phyloP scores from a whole-genome alignment of 2,329 filamentous ascomycete species.

The Cyphellophora attinorum region DNA sequence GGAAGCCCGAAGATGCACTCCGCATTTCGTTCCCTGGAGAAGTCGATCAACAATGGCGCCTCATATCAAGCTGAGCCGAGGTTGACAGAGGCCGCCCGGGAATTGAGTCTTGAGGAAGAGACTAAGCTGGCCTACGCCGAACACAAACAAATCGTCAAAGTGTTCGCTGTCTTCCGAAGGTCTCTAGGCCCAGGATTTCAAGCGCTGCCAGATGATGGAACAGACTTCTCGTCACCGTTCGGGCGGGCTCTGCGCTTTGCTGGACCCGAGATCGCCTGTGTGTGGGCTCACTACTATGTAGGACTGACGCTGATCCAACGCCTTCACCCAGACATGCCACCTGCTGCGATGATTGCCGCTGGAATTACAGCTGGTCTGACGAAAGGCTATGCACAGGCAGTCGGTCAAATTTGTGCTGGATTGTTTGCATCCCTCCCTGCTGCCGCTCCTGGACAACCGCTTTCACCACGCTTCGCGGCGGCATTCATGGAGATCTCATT shows the following conservation, averaged over 20 bases:
- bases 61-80: no score
- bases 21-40: slow-evolving; percentile 44
- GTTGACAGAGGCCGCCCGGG: slow-evolving; percentile 25
- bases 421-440: slow-evolving; percentile 30
- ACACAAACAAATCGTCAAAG: slow-evolving; percentile 51
- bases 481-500: slow-evolving; percentile 76
- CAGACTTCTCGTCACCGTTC: slow-evolving; percentile 62
- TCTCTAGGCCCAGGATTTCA: slow-evolving; percentile 67
- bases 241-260: slow-evolving; percentile 72
- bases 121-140: slow-evolving; percentile 64
- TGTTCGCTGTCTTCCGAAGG: slow-evolving; percentile 36
- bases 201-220: slow-evolving; percentile 57
- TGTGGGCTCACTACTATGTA: slow-evolving; percentile 85
- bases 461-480: slow-evolving; percentile 70
- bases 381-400: slow-evolving; percentile 57
- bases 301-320: slow-evolving; percentile 73
- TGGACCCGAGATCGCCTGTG: slow-evolving; percentile 74
- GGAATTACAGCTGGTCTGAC: slow-evolving; percentile 68
- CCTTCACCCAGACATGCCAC: slow-evolving; percentile 81
- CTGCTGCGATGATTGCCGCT: slow-evolving; percentile 78
- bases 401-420: slow-evolving; percentile 74
- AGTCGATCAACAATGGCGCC: slow-evolving; percentile 27
- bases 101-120: slow-evolving; percentile 48
- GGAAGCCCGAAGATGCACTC: slow-evolving; percentile 34
- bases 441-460: slow-evolving; percentile 30